Evolutionary conservation across 129 eudicot species (phyloP).

Genomic region (Pittosporum tobira): DNA sequence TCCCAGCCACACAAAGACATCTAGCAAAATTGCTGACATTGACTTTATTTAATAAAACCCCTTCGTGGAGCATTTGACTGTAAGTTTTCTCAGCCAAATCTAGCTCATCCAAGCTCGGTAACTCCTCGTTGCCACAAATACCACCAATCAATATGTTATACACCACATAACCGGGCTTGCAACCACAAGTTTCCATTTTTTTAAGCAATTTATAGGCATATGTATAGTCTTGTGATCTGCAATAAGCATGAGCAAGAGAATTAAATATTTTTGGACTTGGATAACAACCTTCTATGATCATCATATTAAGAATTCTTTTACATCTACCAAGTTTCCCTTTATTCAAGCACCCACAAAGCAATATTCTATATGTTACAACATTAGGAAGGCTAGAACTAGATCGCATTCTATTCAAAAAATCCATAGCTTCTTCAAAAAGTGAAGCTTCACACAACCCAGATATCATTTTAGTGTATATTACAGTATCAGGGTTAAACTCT

Average conservation of each 20-base stretch:
- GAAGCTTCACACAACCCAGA: constrained; percentile 89
- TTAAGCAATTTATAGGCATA: constrained; percentile 81
- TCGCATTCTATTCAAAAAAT: constrained; percentile 67
- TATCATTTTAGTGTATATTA: constrained; percentile 69
- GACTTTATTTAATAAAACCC: constrained; percentile 58
- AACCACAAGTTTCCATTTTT: constrained; percentile 60
- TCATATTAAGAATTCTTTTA: constrained; percentile 75
- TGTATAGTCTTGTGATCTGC: constrained; percentile 52
- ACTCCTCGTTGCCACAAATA: constrained; percentile 57
- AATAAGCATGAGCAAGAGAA: constrained; percentile 77
- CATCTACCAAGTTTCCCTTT: constrained; percentile 74
- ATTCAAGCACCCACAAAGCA: constrained; percentile 81
- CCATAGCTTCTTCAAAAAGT: constrained; percentile 93
- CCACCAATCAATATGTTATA: constrained; percentile 86
- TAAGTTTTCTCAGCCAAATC: constrained; percentile 74
- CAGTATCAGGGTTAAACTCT: constrained; percentile 55
- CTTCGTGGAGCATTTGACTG: constrained; percentile 59
- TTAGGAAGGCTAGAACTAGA: constrained; percentile 64
- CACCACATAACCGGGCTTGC: constrained; percentile 58
- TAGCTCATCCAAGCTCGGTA: constrained; percentile 39
- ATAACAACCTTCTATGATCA: constrained; percentile 94
- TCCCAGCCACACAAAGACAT: constrained; percentile 73
- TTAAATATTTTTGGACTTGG: constrained; percentile 60
- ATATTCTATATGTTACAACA: constrained; percentile 55
- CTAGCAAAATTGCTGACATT: constrained; percentile 65